Conservation (phyloP, 176 grass and related monocot species). For the Juncus effusus region DNA sequence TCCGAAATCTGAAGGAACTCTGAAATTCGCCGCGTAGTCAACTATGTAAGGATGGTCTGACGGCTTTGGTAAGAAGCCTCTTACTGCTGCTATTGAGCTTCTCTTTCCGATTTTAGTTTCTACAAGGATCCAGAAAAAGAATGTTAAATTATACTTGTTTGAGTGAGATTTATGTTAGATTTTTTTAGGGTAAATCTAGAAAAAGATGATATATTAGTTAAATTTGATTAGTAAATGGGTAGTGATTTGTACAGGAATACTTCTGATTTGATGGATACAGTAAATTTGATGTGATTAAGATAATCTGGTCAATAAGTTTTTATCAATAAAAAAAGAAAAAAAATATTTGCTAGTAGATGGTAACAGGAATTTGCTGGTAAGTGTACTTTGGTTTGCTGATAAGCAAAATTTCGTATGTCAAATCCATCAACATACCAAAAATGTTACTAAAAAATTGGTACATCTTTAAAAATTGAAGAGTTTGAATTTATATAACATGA, state of each 20-base stretch:
- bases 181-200: too few species aligned
- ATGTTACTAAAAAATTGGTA: too few species aligned
- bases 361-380: too few species aligned
- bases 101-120: conserved; percentile 36
- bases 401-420: too few species aligned
- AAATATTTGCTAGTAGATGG: background rate
- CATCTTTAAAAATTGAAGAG: too few species aligned
- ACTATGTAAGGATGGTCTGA: conserved; percentile 37
- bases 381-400: too few species aligned
- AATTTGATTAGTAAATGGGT: background rate
- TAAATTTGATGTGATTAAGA: too few species aligned
- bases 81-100: conserved; percentile 31
- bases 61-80: conserved; percentile 38
- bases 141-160: background rate
- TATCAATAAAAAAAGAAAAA: background rate
- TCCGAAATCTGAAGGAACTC: conserved; percentile 36
- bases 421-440: too few species aligned
- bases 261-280: background rate
- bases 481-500: too few species aligned
- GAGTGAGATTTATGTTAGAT: background rate
- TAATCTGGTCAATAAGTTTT: too few species aligned
- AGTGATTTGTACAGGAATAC: background rate
- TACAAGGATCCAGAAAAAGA: conserved; percentile 7
- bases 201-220: too few species aligned
- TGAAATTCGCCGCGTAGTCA: conserved; percentile 39